Base-by-base conservation (phyloP, 441 rosid species). In the Populus hybrid region DNA sequence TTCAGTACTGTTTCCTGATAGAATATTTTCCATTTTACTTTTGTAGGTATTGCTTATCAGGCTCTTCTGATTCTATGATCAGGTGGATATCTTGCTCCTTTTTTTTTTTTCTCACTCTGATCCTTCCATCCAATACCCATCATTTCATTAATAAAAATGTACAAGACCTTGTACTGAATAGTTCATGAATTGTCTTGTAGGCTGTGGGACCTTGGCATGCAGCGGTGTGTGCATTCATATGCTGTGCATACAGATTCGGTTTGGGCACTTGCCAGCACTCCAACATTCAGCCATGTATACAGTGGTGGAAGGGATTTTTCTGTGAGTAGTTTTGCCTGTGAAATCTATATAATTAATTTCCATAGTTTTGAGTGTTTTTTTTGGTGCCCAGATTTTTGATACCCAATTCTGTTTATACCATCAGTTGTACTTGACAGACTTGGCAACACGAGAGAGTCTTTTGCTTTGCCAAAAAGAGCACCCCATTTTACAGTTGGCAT, bases 151-250 rank as follows among this genome's bases (percentile, higher is more conserved):
- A 11, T 73, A 53, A 78, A 78, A 42, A 70, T 61, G 12, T 61
- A 10, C 16, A 68, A 78, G 67, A 40, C 28, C 32, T 82, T 42
- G 26, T 75, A 77, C 70, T 79, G 81, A 78, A 83, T 71, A 83
- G 79, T 61, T 78, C 79, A 32, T 74, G 69, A 50, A 38, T 68
- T 67, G 12, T n/a, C 74, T 77, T 72, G 28, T 84, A 97, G 99
- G 87, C 86, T 97, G 73, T 97, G 99, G 99, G 99, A 97, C 86
- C 92, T 94, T 84, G 98, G 98, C 80, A 98, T 94, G 91, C 98
- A 97, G 86, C 91, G 98, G 65, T 97, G 99, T 79, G 75, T 97
- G 82, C 98, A 97, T 88, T 94, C 99, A 72, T 97, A 94, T 86
- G 98, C 98, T 11, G 99, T 97, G 80, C 99, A 97, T 81, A 94